These are phyloP conservation scores for Psilocybe tampanensis DNA, from an alignment of 768 basidiomycete species.

Conservation along the genomic window DNA sequence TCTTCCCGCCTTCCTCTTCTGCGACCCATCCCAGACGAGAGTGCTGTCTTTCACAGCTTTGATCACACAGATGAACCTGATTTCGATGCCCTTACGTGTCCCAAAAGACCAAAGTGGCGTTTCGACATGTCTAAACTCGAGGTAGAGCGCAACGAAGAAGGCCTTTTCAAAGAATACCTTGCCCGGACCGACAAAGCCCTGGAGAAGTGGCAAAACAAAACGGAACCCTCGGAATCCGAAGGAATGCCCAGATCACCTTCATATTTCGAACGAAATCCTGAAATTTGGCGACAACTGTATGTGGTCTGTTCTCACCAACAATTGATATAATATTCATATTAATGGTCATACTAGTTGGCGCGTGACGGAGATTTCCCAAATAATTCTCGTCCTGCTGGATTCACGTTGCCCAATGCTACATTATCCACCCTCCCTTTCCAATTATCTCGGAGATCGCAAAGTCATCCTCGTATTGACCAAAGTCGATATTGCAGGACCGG, in stretches of 20 bases:
- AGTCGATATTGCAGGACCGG: conserved; percentile 79
- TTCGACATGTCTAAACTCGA: conserved; percentile 87
- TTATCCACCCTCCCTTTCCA: conserved; percentile 75
- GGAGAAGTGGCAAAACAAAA: conserved; percentile 46
- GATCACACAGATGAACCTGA: conserved; percentile 18
- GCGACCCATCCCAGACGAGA: conserved; percentile 55
- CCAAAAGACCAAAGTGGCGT: conserved; percentile 83
- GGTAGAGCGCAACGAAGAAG: conserved; percentile 90
- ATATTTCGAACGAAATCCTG: conserved; percentile 87
- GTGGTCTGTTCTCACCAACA: conserved; percentile 28
- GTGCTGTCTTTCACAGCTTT: conserved; percentile 36
- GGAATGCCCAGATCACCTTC: conserved; percentile 67
- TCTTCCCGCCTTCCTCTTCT: conserved; percentile 54
- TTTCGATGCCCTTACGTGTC: conserved; percentile 42
- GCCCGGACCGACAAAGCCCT: conserved; percentile 60
- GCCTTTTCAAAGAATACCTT: conserved; percentile 80
- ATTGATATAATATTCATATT: conserved; percentile 11
- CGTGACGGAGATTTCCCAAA: conserved; percentile 88
- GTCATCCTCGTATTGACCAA: conserved; percentile 86
- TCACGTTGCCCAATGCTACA: conserved; percentile 89
- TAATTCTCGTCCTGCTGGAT: conserved; percentile 86
- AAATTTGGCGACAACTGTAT: conserved; percentile 94
- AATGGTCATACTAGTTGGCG: too few relatives aligned
- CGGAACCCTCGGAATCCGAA: conserved; percentile 7
- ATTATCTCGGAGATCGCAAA: conserved; percentile 57